Base-by-base conservation (phyloP, 2,329 filamentous ascomycete genomes). In the Daldinia sp. region DNA sequence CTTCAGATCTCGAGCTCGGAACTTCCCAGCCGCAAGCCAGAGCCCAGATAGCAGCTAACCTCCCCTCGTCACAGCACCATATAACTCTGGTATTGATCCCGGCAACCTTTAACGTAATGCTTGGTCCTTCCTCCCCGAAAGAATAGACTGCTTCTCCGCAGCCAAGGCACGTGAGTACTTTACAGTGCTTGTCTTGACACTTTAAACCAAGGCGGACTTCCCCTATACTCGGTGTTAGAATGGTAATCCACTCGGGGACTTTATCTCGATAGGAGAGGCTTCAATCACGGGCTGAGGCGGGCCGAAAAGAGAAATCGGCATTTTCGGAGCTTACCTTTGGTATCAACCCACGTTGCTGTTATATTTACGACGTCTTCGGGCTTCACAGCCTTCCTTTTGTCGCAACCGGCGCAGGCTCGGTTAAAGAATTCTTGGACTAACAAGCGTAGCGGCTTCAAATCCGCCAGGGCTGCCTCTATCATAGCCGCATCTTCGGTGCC, bases 61-160 rank as follows among this genome's bases (percentile, higher is more conserved):
- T 55, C 5, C 58, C 65, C 3, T 25, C 21, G 9, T 65, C 56
- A 27, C 65, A 67, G 43, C 65, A 67, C 62, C 65, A 67, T 17
- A 50, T 4, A 2, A 61, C 43, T 1, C 19, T 17, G 5, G 34
- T 6, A 9, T 27, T 39, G 11, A 19, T 25, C 11, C 50, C 58
- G 2, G 55, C 25, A 5, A 58, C 15, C 1, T 19, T 2, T 1
- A 58, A 4, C 10, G 4, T 34, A n/a, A 2, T 30, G 9, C 10
- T 39, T 11, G 29, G 9, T n/a, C 21, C 9, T 19, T 4, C 8
- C 9, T 19, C 23, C 3, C 19, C 8, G 4, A 13, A 5, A 9
- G 4, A 13, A 10, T 21, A n/a, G 3, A 58, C 23, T 17, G 15
- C 27, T 21, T 51, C 34, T 3, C 65, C 62, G 13, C 65, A 67